These are phyloP conservation scores for Sordaria brevicollis DNA, from an alignment of 495 filamentous ascomycete genomes.

Conservation along the genomic window DNA sequence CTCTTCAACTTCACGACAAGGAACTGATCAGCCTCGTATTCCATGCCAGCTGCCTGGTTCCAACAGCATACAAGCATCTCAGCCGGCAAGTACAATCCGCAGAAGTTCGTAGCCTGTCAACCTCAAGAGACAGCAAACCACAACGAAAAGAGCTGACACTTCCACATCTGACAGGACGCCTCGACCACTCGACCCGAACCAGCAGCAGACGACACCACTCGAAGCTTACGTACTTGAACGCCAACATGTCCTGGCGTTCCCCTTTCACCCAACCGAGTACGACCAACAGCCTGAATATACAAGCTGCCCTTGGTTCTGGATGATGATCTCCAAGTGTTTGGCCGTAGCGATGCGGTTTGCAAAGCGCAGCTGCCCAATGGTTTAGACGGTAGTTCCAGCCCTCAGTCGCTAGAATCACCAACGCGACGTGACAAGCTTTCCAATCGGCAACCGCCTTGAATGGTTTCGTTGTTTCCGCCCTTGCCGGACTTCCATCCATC, in stretches of 20 bases:
- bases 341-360: background rate
- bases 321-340: background rate
- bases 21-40: too few species aligned
- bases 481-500: too few species aligned
- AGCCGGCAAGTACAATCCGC: too few species aligned
- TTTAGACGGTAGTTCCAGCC: too few species aligned
- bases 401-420: too few species aligned
- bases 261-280: background rate
- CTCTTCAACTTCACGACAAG: too few species aligned
- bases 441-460: too few species aligned
- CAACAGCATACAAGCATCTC: too few species aligned
- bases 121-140: background rate
- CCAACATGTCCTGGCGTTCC: background rate
- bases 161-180: background rate
- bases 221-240: background rate
- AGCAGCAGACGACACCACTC: background rate
- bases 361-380: background rate
- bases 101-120: constrained; percentile 5
- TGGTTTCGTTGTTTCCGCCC: too few species aligned
- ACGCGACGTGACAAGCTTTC: too few species aligned
- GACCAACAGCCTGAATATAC: background rate
- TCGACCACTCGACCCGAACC: background rate
- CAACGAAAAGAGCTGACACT: too few species aligned
- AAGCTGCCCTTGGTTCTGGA: background rate
- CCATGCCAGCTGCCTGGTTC: too few species aligned